Evolutionary conservation across 805 yeast genomes (phyloP).

Genomic region (Nakazawaea populi): DNA sequence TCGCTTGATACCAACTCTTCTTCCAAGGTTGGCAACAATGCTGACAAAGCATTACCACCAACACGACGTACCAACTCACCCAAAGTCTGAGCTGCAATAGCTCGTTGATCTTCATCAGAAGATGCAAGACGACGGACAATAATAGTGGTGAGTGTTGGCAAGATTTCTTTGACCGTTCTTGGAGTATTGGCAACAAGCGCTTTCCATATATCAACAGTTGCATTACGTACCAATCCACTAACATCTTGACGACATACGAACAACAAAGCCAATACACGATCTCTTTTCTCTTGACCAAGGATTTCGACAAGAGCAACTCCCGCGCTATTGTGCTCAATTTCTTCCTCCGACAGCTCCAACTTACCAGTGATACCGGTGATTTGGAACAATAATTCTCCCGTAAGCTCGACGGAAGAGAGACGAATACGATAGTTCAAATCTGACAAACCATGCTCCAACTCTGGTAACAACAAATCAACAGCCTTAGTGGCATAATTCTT

Average conservation of each 20-base stretch:
- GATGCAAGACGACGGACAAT: constrained; percentile 82
- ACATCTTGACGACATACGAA: constrained; percentile 93
- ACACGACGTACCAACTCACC: constrained; percentile 95
- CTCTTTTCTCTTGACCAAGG: constrained; percentile 85
- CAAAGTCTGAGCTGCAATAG: constrained; percentile 86
- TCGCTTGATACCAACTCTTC: constrained; percentile 55
- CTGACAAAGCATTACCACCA: constrained; percentile 80
- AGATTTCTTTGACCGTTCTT: constrained; percentile 83
- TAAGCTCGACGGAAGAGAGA: constrained; percentile 86
- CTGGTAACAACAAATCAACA: constrained; percentile 89
- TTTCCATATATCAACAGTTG: constrained; percentile 94
- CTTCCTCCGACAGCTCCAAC: constrained; percentile 59
- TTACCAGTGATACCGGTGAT: constrained; percentile 85
- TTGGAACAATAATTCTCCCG: constrained; percentile 92
- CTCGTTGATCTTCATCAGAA: constrained; percentile 70
- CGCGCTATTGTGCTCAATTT: constrained; percentile 37
- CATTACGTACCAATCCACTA: constrained; percentile 78
- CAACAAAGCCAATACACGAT: constrained; percentile 75
- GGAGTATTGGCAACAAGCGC: constrained; percentile 95
- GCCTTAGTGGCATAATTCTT: constrained; percentile 89
- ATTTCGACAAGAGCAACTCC: constrained; percentile 64
- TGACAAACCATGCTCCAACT: constrained; percentile 82
- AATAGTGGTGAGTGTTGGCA: constrained; percentile 75
- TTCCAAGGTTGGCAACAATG: constrained; percentile 79
- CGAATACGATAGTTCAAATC: constrained; percentile 83